Conservation (phyloP, 805 yeast genomes). For the Teunomyces gatunensis region DNA sequence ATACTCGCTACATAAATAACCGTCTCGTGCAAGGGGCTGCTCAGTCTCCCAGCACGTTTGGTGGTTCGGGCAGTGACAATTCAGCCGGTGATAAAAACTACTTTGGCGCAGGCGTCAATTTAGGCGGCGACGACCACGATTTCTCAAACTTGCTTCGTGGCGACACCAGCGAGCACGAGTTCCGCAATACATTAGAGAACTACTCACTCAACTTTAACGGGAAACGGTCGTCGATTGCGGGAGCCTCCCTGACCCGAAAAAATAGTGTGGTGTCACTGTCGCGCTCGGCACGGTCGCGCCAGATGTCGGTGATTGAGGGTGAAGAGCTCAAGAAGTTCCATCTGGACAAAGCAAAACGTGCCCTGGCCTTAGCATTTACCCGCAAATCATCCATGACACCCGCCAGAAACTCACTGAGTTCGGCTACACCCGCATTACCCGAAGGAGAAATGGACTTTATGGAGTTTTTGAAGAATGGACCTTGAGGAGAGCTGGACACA, state of each 20-base stretch:
- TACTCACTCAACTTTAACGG: conserved; percentile 25
- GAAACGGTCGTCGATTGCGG: conserved; percentile 6
- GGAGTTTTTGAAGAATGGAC: conserved; percentile 46
- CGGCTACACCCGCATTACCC: conserved; percentile 11
- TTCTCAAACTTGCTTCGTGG: conserved; percentile 37
- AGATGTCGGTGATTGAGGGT: conserved; percentile 15
- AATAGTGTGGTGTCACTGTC: conserved; percentile 9
- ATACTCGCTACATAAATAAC: conserved; percentile 12
- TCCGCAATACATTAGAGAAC: conserved; percentile 27
- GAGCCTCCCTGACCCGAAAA: conserved; percentile 7
- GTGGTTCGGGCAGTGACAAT: conserved; percentile 1
- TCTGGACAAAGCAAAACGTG: conserved; percentile 1
- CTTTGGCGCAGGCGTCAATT: conserved; percentile 9
- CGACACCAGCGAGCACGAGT: conserved; percentile 26
- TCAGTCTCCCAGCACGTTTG: conserved; percentile 1
- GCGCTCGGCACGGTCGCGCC: conserved; percentile 15
- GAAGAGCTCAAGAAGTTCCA: conserved; percentile 14
- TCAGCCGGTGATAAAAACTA: background rate
- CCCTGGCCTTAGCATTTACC: background rate
- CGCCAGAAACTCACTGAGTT: background rate
- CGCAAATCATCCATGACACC: background rate
- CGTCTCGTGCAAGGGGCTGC: background rate
- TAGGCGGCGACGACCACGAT: conserved; percentile 23
- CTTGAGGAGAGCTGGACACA: conserved; percentile 12
- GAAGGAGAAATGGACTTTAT: conserved; percentile 44